These are phyloP conservation scores for Hanseniaspora taiwanica DNA, from an alignment of 805 yeast species.

Conservation along the genomic window DNA sequence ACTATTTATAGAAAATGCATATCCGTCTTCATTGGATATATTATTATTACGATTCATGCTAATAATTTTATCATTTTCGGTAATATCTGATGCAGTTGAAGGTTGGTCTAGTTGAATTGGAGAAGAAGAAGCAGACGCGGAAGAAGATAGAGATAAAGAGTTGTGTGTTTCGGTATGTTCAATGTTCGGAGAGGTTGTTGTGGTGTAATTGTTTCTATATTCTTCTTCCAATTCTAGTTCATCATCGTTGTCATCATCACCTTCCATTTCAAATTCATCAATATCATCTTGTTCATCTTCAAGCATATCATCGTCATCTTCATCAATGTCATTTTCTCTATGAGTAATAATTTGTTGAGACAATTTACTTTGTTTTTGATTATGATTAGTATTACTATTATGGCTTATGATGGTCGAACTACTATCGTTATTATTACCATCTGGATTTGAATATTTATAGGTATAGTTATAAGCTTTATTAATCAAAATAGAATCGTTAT, in stretches of 20 bases:
- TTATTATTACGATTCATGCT: background rate
- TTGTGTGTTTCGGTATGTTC: no score
- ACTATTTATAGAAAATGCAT: background rate
- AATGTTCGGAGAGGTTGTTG: no score
- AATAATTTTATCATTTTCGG: background rate
- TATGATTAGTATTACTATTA: background rate
- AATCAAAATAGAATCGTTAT: background rate
- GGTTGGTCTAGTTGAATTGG: no score
- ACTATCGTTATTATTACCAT: background rate
- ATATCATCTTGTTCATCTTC: constrained; percentile 3
- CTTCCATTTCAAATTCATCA: constrained; percentile 6
- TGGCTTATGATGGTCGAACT: background rate
- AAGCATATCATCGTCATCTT: background rate
- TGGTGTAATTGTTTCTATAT: background rate
- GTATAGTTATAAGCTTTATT: background rate
- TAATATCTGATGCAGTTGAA: no score
- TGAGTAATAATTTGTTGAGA: constrained; percentile 5
- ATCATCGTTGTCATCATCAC: background rate
- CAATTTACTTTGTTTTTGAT: background rate
- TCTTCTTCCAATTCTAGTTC: background rate
- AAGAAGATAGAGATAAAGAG: no score
- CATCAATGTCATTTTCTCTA: constrained; percentile 11
- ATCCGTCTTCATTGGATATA: background rate
- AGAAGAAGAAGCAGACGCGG: no score
- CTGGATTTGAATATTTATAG: background rate